These are phyloP conservation scores for Pistacia vera DNA, from an alignment of 345 rosid genomes.

Conservation along the genomic window DNA sequence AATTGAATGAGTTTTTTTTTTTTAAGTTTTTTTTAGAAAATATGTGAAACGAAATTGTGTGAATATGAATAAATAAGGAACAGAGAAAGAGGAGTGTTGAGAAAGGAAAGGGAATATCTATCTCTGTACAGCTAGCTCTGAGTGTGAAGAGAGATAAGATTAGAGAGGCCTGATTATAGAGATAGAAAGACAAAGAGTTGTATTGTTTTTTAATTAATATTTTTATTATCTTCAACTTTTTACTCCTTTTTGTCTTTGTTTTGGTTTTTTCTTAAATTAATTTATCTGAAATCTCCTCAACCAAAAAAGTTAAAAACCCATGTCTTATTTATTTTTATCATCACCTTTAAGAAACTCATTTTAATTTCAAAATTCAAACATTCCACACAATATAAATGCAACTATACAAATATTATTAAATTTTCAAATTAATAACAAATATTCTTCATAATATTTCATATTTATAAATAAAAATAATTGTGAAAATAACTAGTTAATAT, in stretches of 20 bases:
- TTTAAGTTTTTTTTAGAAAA: not conserved
- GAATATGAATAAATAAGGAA: not conserved
- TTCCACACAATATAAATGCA: not conserved
- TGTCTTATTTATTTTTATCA: not conserved
- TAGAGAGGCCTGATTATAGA: constrained; percentile 23
- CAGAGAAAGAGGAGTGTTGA: constrained; percentile 15
- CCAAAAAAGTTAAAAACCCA: not conserved
- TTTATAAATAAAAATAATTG: too few species aligned
- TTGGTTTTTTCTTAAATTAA: not conserved
- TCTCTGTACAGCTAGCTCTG: not conserved
- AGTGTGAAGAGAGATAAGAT: not conserved
- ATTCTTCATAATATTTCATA: too few species aligned
- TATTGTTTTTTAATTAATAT: not conserved
- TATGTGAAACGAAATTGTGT: not conserved
- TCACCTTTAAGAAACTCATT: not conserved
- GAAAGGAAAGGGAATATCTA: constrained; percentile 14
- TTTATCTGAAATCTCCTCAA: not conserved
- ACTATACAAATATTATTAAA: too few species aligned
- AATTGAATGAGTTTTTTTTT: not conserved
- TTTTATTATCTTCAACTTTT: not conserved
- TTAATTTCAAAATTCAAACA: not conserved
- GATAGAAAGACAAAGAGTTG: constrained; percentile 7
- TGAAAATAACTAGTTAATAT: too few species aligned
- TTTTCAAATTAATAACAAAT: too few species aligned
- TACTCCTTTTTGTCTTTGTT: not conserved